These are phyloP conservation scores for Epichloe festucae DNA, from an alignment of 2,329 filamentous ascomycete genomes.

Conservation along the genomic window DNA sequence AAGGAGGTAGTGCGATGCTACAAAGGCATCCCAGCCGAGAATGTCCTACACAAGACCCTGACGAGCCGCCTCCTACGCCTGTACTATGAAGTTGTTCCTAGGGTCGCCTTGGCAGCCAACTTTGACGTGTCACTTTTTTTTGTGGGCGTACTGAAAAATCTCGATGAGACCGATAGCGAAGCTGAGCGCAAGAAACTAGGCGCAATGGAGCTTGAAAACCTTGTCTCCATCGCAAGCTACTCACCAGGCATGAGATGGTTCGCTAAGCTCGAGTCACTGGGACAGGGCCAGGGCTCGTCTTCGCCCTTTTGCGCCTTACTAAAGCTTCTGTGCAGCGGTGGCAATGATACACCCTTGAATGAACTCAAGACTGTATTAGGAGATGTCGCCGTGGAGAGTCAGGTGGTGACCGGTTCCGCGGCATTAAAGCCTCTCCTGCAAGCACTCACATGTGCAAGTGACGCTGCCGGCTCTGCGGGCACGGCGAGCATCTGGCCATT, in stretches of 20 bases:
- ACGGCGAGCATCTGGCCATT: slow-evolving; percentile 49
- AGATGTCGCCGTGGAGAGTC: slow-evolving; percentile 50
- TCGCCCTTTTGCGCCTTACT: slow-evolving; percentile 59
- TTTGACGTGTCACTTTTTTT: slow-evolving; percentile 82
- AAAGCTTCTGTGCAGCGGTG: slow-evolving; percentile 25
- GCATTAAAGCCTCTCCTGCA: slow-evolving; percentile 35
- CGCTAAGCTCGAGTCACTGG: slow-evolving; percentile 53
- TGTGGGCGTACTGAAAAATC: slow-evolving; percentile 49
- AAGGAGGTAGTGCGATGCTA: slow-evolving; percentile 69
- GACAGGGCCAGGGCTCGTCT: slow-evolving; percentile 31
- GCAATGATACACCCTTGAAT: slow-evolving; percentile 19
- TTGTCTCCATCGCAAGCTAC: slow-evolving; percentile 66
- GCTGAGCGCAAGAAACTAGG: slow-evolving; percentile 39
- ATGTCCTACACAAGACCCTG: slow-evolving; percentile 65
- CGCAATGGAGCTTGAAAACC: slow-evolving; percentile 65
- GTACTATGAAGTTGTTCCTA: slow-evolving; percentile 77
- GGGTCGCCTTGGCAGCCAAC: slow-evolving; percentile 66
- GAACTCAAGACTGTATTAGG: slow-evolving; percentile 43
- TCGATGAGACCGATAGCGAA: slow-evolving; percentile 42
- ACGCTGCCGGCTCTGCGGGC: slow-evolving; percentile 8
- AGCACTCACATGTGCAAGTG: slow-evolving; percentile 14
- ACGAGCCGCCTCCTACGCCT: slow-evolving; percentile 64
- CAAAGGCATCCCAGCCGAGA: slow-evolving; percentile 51
- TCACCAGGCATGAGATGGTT: slow-evolving; percentile 89
- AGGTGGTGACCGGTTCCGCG: slow-evolving; percentile 44